Conservation (phyloP, 1,139 yeast species). For the Candida smagusa region DNA sequence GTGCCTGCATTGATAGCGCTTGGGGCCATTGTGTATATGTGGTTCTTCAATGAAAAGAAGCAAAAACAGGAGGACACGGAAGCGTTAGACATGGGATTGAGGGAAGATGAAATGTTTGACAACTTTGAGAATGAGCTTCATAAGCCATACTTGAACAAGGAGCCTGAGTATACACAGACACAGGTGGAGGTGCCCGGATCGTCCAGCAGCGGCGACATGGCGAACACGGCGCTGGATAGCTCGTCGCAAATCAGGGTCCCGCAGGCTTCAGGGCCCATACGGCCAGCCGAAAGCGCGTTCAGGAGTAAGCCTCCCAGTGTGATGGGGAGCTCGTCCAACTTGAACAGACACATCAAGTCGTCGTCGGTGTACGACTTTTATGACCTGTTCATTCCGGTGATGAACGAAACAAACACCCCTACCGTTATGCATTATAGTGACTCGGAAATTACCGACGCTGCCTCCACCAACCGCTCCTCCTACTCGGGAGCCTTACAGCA, state of each 20-base stretch:
- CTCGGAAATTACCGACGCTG: conserved; percentile 5
- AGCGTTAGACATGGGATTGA: conserved; percentile 35
- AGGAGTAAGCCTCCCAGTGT: background rate
- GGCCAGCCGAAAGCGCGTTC: background rate
- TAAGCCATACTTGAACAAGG: conserved; percentile 14
- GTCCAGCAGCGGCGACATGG: background rate
- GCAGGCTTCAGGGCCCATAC: background rate
- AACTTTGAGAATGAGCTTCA: conserved; percentile 41
- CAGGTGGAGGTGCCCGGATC: background rate
- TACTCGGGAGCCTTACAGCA: conserved; percentile 5
- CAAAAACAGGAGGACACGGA: conserved; percentile 32
- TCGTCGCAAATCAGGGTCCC: conserved; percentile 8
- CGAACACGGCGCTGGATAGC: conserved; percentile 7
- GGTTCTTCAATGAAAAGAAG: conserved; percentile 26
- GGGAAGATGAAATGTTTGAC: conserved; percentile 37
- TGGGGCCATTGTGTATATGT: conserved; percentile 17
- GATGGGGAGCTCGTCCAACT: background rate
- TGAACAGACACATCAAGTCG: background rate
- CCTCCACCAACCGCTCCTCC: conserved; percentile 6
- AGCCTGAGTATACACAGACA: conserved; percentile 1
- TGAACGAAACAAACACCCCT: conserved; percentile 9
- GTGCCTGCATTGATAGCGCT: conserved; percentile 34
- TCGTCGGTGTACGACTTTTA: conserved; percentile 41
- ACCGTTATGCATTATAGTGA: conserved; percentile 1
- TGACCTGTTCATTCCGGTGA: conserved; percentile 41